Evolutionary conservation across 257 asterid genomes (phyloP), one percentile per base, ranked within the genome.

Genomic region (Nicotiana sylvestris): DNA sequence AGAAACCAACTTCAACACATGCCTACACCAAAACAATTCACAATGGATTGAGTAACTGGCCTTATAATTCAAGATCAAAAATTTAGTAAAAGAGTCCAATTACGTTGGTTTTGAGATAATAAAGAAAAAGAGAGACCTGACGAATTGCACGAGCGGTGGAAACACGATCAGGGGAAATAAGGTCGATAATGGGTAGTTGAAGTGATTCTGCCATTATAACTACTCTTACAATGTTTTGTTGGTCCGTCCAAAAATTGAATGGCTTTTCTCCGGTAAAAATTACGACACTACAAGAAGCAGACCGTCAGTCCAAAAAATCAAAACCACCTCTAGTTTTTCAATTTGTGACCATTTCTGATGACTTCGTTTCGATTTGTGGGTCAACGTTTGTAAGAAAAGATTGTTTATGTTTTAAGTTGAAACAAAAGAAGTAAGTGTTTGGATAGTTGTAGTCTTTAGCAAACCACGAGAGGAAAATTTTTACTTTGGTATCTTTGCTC

Each of bases 131-230:
- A 90, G 27, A 64, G 15, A 81, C 95, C 92, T 89, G 86, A 61
- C 91, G 91, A 60, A 91, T 85, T n/a, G 89, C 83, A 15, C 43
- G 82, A 65, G 92, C 88, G 12, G 93, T 46, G 78, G 91, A 85
- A 81, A 60, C 25, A 78, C 85, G 88, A 66, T 91, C 86, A 65
- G 87, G 35, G 64, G 90, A 82, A 80, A 72, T 78, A 29, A 91
- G 89, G 83, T 91, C 91, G 78, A 91, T 84, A 16, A 90, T 85
- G 32, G 93, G 95, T 43, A 91, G 93, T 51, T 85, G 88, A 16
- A 90, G 83, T 5, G 82, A n/a, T 27, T 81, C 76, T 27, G 86
- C 84, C 92, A 87, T 87, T 1, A 29, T 7, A 6, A 76, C 16
- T 51, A 8, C 17, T 25, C n/a, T 6, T 18, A 5, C 6, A 5